Evolutionary conservation across 78 protist genomes (phyloP), one percentile per base, ranked within the genome.

Genomic region (Dictyostelium intermedium): DNA sequence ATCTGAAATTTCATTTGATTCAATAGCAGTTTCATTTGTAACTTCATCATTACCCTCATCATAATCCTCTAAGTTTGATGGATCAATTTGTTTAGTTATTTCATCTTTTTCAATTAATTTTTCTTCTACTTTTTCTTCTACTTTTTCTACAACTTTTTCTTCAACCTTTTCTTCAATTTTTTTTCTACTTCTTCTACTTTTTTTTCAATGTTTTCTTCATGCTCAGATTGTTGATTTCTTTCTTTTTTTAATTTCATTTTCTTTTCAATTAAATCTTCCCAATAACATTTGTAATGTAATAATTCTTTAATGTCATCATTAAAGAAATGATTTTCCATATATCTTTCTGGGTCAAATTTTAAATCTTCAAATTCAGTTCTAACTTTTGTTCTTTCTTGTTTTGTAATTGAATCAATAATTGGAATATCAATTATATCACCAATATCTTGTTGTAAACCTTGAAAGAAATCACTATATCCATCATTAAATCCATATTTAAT

Each of bases 11-110:
- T 34, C 84, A 76, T 25, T 41, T 35, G 25, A 32, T 76, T 76
- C 77, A 53, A 85, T 70, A 5, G 53, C 61, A 30, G 87, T 74
- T 80, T 89, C 94, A 63, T 89, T 34, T n/a, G n/a, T 8, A 69
- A n/a, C 37, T 35, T 82, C 86, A 56, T 82, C 86, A 80, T 80
- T 53, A 16, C 79, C 79, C 34, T 89, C 94, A 43, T 56, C 93
- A 63, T 56, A 80, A 18, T 89, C 94, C n/a, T 89, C 94, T 70
- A 89, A 89, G 70, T 89, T 89, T 25, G 94, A 89, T 69, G 94
- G 94, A 50, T 89, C 47, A 50, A 63, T 61, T 80, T 89, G 86
- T 80, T 41, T 78, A 16, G 4, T 53, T 53, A 27, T 14, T 10
- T 50, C 50, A 7, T 20, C 47, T 45, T 45, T 20, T 43, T 16